These are phyloP conservation scores for Candida sp. DNA, from an alignment of 1,139 yeast genomes.

Conservation along the genomic window DNA sequence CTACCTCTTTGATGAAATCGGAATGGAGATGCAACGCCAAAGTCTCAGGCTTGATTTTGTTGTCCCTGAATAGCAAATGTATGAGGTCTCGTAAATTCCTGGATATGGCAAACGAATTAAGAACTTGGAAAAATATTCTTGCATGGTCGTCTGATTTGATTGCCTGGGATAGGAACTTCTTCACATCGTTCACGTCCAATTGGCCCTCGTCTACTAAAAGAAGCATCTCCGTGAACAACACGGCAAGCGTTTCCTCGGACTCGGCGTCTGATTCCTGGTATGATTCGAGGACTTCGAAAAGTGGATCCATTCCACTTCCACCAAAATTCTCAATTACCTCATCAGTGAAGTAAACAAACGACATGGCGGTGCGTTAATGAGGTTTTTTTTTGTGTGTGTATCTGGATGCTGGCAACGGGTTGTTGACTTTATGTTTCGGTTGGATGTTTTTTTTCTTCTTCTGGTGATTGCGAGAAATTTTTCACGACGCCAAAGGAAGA, in stretches of 20 bases:
- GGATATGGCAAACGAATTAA: constrained; percentile 47
- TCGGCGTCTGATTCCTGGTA: constrained; percentile 20
- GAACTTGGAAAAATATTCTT: constrained; percentile 45
- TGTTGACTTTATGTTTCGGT: neutral
- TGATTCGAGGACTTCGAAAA: constrained; percentile 33
- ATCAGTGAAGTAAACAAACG: constrained; percentile 26
- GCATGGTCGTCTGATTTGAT: constrained; percentile 40
- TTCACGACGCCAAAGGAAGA: neutral
- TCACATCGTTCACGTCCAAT: constrained; percentile 25
- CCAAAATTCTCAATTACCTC: constrained; percentile 32
- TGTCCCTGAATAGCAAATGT: constrained; percentile 18
- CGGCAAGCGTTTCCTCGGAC: constrained; percentile 18
- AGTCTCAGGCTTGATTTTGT: constrained; percentile 41
- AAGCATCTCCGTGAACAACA: constrained; percentile 41
- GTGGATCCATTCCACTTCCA: constrained; percentile 30
- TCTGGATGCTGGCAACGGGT: neutral
- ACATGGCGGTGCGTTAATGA: neutral
- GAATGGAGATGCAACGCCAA: constrained; percentile 38
- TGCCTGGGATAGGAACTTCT: constrained; percentile 30
- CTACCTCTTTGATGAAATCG: constrained; percentile 40
- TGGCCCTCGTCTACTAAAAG: constrained; percentile 31
- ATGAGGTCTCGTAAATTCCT: constrained; percentile 32
- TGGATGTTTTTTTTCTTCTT: neutral
- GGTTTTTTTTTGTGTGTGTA: neutral
- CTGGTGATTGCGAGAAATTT: neutral